phyloP scores from a whole-genome alignment of 352 stramenopile genomes.

The Globisporangium camurandrum region DNA sequence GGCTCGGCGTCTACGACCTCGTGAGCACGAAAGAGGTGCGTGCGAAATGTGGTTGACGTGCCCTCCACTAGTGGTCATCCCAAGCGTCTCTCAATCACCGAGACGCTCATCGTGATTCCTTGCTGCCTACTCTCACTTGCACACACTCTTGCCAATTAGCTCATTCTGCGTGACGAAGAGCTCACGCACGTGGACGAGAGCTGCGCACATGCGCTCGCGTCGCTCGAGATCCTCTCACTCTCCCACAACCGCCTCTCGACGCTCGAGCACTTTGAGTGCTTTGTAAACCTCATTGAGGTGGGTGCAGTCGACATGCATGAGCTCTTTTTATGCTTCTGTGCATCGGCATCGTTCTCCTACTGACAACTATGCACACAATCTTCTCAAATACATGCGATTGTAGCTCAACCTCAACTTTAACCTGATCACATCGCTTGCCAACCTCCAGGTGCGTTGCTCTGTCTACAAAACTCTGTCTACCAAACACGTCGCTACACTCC shows the following conservation, averaged over 20 bases:
- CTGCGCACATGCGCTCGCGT: constrained; percentile 49
- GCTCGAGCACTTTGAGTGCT: constrained; percentile 55
- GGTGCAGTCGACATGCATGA: too few species aligned
- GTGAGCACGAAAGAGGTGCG: constrained; percentile 52
- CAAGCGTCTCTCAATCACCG: too few species aligned
- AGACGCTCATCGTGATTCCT: background rate
- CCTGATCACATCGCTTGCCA: constrained; percentile 36
- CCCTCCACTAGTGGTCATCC: too few species aligned
- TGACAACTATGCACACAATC: background rate
- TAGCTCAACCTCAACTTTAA: constrained; percentile 75
- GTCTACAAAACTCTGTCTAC: background rate
- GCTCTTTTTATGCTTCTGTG: background rate
- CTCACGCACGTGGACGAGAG: constrained; percentile 33
- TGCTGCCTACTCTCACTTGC: background rate
- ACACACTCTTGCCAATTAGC: constrained; percentile 15
- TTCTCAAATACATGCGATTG: background rate
- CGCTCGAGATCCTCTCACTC: constrained; percentile 72
- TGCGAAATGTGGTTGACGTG: background rate
- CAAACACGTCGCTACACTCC: background rate
- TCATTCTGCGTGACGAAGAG: constrained; percentile 67
- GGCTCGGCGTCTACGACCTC: constrained; percentile 54
- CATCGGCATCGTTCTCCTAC: background rate
- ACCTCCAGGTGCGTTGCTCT: constrained; percentile 22
- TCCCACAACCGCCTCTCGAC: constrained; percentile 68
- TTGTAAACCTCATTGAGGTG: constrained; percentile 72